Base-by-base conservation (phyloP, 2,329 filamentous ascomycete species). In the Cytospora leucostoma region DNA sequence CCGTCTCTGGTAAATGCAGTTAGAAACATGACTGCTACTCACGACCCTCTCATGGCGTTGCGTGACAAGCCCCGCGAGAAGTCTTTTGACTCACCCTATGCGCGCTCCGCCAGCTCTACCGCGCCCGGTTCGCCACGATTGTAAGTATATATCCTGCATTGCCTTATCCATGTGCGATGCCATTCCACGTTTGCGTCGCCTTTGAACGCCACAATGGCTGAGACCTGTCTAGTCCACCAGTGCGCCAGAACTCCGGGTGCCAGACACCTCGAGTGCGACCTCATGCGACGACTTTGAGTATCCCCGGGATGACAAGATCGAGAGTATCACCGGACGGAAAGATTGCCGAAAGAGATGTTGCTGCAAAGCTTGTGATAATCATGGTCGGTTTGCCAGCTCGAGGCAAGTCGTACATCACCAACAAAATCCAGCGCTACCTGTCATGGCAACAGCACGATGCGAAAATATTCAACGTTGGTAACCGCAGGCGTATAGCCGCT, bases 361-460 rank as follows among this genome's bases (percentile, higher is more conserved):
- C 93, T 56, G 91, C 95, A 49, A 99, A 99, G 81, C 82, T 99
- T 66, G 92, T 98, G 73, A 96, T 99, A 71, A 88, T 99, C 74
- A 99, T 99, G 95, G 95, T 99, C 65, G 95, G 95, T 67, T 80
- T 99, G 70, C 95, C 95, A 3, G 95, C 95, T 11, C 84, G 95
- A 71, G 95, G 95, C 74, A 99, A 99, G 79, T 97, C 93, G 61
- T 99, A 99, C 78, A 96, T 99, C 71, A 98, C 95, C 66, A 98
- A 98, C 82, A 99, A 99, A 79, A 85, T 99, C 67, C 91, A 95
- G 64, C 86, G 95, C 66, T 99, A 98, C 74, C 80, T 99, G 57
- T 94, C 96, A 56, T 99, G 95, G 95, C 88, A 97, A 72, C 95
- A 99, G 73, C 94, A 99, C 77, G 92, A 97, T 72, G 95, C 93